A percentile compares a stretch with the other conserved stretches of the same genome.
phyloP scores from a whole-genome alignment of 2,329 filamentous ascomycete species.

The Trichoderma asperellum region DNA sequence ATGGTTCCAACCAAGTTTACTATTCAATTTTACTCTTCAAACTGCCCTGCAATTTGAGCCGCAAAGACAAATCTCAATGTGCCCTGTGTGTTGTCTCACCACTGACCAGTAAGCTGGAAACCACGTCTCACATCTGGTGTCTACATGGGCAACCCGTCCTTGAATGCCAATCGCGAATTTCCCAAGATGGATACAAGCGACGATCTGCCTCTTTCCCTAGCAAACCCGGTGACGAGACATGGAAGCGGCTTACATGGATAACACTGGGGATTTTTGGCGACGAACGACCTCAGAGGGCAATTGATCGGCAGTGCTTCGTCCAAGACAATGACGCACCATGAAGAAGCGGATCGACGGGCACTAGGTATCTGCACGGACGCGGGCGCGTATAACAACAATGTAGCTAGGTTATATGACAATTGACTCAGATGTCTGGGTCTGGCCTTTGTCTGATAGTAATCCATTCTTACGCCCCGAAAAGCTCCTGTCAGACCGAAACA shows the following conservation, averaged over 20 bases:
- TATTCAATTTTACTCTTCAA: background rate
- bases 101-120: background rate
- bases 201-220: slow-evolving; percentile 8
- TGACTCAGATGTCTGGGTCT: background rate
- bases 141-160: background rate
- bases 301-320: slow-evolving; percentile 5
- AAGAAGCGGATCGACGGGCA: background rate
- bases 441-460: background rate
- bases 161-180: slow-evolving; percentile 15
- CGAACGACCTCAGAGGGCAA: slow-evolving; percentile 1
- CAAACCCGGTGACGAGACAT: slow-evolving; percentile 8
- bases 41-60: background rate
- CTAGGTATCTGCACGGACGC: background rate
- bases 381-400: background rate
- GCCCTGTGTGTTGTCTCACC: background rate
- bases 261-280: slow-evolving; percentile 8
- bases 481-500: background rate
- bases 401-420: background rate
- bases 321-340: slow-evolving; percentile 12
- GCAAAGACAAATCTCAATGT: background rate
- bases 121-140: background rate
- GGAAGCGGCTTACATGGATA: slow-evolving; percentile 6
- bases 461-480: background rate
- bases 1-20: background rate
- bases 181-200: slow-evolving; percentile 14